Percentiles rank a stretch among this genome's conserved stretches.
Evolutionary conservation across 2,329 filamentous ascomycete species (phyloP).

Genomic region (Trichophyton verrucosum): DNA sequence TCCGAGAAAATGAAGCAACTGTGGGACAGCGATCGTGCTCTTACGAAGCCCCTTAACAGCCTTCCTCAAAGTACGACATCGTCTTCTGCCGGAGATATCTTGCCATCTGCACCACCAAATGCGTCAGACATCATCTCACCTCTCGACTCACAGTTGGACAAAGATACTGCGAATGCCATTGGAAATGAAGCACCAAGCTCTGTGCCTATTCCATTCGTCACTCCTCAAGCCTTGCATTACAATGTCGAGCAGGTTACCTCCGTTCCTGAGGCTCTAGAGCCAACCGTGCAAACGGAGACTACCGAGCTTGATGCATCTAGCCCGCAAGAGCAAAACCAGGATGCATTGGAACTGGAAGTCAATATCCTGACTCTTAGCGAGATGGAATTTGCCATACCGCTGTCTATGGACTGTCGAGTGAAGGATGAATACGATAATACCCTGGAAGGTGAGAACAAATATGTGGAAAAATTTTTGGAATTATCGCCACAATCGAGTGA

Average conservation of each 20-base stretch:
- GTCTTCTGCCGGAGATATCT: slow-evolving; percentile 32
- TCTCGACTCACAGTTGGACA: slow-evolving; percentile 27
- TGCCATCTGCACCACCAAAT: slow-evolving; percentile 20
- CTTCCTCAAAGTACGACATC: slow-evolving; percentile 26
- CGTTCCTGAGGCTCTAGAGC: slow-evolving; percentile 2
- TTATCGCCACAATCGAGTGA: slow-evolving; percentile 1
- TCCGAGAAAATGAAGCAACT: slow-evolving; percentile 23
- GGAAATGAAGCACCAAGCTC: slow-evolving; percentile 15
- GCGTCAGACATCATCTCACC: slow-evolving; percentile 23
- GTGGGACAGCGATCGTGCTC: slow-evolving; percentile 21
- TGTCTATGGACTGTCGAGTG: slow-evolving; percentile 34
- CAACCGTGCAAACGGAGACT: not conserved
- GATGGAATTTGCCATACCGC: slow-evolving; percentile 30
- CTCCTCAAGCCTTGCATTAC: slow-evolving; percentile 19
- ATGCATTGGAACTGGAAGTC: slow-evolving; percentile 11
- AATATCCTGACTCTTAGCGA: slow-evolving; percentile 27
- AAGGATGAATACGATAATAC: slow-evolving; percentile 32
- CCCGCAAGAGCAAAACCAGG: slow-evolving; percentile 3
- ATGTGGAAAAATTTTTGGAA: slow-evolving; percentile 22
- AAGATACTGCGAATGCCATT: slow-evolving; percentile 17
- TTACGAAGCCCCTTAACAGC: slow-evolving; percentile 14
- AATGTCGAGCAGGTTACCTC: slow-evolving; percentile 10
- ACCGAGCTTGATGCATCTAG: slow-evolving; percentile 5
- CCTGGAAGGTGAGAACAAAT: slow-evolving; percentile 19
- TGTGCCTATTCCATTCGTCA: slow-evolving; percentile 19